Evolutionary conservation across 2,329 filamentous ascomycete species (phyloP).

Genomic region (Daldinia sp.): DNA sequence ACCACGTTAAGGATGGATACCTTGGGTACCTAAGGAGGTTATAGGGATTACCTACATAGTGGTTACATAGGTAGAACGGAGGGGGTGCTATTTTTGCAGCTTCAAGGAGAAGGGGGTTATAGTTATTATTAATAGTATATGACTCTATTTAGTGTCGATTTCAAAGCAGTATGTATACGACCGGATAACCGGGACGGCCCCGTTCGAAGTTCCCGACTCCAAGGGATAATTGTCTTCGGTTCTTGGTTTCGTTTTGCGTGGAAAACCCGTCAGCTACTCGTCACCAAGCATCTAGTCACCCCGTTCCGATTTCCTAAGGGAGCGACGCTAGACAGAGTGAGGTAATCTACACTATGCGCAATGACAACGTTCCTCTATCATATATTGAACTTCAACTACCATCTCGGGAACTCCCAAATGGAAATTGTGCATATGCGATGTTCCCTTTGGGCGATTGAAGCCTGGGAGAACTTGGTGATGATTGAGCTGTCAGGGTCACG

Average conservation of each 20-base stretch:
- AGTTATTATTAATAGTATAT: constrained; percentile 35
- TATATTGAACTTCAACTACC: constrained; percentile 27
- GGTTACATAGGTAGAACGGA: not conserved
- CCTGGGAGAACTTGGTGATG: constrained; percentile 17
- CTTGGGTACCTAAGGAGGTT: not conserved
- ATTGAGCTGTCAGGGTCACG: constrained; percentile 43
- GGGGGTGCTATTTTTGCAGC: constrained; percentile 14
- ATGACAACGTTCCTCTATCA: constrained; percentile 22
- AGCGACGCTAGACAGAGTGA: constrained; percentile 24
- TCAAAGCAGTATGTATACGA: constrained; percentile 9
- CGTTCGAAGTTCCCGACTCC: constrained; percentile 26
- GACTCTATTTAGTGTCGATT: constrained; percentile 5
- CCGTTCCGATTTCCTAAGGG: constrained; percentile 24
- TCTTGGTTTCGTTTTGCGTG: constrained; percentile 25
- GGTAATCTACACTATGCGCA: constrained; percentile 24
- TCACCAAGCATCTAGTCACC: constrained; percentile 27
- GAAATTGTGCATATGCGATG: constrained; percentile 41
- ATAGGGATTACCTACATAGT: constrained; percentile 2
- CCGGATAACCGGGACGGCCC: constrained; percentile 33
- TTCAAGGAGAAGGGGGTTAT: constrained; percentile 11
- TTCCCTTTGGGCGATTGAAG: constrained; percentile 24
- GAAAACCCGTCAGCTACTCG: constrained; percentile 23
- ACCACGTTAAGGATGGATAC: not conserved
- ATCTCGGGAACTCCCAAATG: constrained; percentile 29
- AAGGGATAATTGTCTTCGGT: constrained; percentile 10